phyloP scores from a whole-genome alignment of 306 rosid species.

The Senna siamea region DNA sequence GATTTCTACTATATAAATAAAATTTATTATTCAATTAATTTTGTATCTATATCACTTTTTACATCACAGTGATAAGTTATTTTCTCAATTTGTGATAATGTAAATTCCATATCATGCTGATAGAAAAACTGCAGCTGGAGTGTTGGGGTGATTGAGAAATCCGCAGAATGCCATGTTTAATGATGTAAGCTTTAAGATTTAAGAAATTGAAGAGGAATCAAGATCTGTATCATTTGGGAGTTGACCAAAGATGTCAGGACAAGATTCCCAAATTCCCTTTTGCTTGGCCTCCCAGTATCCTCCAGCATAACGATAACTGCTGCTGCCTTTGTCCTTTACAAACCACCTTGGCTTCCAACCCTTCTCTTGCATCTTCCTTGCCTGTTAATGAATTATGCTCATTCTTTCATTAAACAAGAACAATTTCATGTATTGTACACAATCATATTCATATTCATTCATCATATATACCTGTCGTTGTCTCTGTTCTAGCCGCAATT shows the following conservation, averaged over 20 bases:
- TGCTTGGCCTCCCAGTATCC: conserved; percentile 81
- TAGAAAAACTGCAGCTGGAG: no score
- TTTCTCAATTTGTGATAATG: no score
- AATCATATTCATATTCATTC: not conserved
- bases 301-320: conserved; percentile 56
- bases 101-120: no score
- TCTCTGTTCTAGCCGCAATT: conserved; percentile 74
- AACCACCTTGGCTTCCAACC: conserved; percentile 89
- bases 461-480: conserved; percentile 75
- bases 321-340: conserved; percentile 53
- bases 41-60: no score
- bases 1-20: no score
- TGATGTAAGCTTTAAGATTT: no score
- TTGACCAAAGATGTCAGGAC: conserved; percentile 74
- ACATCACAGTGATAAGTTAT: no score
- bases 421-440: not conserved
- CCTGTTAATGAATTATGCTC: conserved; percentile 39
- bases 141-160: no score
- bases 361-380: conserved; percentile 73
- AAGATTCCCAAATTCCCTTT: conserved; percentile 58
- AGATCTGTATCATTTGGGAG: conserved; percentile 44
- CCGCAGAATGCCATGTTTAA: no score
- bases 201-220: not conserved
- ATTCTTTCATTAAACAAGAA: not conserved
- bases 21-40: no score